Base-by-base conservation (phyloP, 257 asterid genomes). In the Henckelia pumila region DNA sequence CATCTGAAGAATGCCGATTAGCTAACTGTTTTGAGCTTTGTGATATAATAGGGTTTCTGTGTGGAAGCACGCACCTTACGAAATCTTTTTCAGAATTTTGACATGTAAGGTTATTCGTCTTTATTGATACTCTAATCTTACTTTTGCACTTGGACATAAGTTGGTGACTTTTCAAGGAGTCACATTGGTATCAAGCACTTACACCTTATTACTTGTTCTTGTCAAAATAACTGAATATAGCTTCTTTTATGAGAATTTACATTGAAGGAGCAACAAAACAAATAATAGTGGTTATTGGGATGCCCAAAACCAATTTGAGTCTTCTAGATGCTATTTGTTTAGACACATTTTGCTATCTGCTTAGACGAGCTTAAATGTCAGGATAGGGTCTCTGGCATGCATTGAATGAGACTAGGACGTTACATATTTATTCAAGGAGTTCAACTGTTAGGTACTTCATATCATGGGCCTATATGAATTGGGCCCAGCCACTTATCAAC, bases 51-150 rank as follows among this genome's bases (percentile, higher is more conserved):
- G 99, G 95, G 99, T 65, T 93, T 93, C 84, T 93, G 97, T 71
- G 95, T 93, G 84, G 99, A 93, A 81, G 97, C 96, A 82, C 96
- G 95, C 63, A 93, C 97, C 67, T 79, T 93, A 76, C 92, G 88
- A 47, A 75, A 79, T 75, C 99, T 93, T 71, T 93, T 93, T 71
- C 96, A 83, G 83, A 93, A 83, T 81, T 93, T 93, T 86, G 99
- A 93, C 88, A 86, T 90, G 99, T 93, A 87, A 88, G 95, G 21
- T 65, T 75, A 65, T 74, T 37, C 58, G 40, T 59, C 73, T 73
- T 58, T 13, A 26, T 71, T 65, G 50, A 53, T 65, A 25, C 56
- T 50, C 64, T 47, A 50, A 26, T 59, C 62, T 57, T 66, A 63
- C 61, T 74, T 64, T 79, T 65, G 55, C 53, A 57, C 66, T 49